Evolutionary conservation across 148 eudicot species (phyloP), one percentile per base, ranked within the genome.

Genomic region (Nyssa sinensis): DNA sequence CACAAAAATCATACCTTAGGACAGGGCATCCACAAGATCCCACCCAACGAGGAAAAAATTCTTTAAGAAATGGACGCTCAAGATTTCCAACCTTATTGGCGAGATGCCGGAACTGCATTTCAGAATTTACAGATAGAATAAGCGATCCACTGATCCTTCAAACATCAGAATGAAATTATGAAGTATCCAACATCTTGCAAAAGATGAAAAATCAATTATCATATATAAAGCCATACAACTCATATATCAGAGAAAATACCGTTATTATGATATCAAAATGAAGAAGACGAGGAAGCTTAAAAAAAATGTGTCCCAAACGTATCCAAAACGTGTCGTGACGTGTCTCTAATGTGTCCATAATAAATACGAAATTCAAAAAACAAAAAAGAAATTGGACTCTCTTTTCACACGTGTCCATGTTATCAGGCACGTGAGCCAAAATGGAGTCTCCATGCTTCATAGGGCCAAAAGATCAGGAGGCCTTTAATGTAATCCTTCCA

Each of bases 21-120:
- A 89, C 87, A 75, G 98, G 98, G 77, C 98, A 95, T 39, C 98
- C 97, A 84, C 96, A 92, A 69, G 92, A 86, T 81, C 86, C 97
- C 74, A 95, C 93, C 98, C 98, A 95, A 47, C 98, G 91, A 84
- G 90, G 92, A 74, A 95, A 95, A 81, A 90, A 95, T 71, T 95
- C 98, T 77, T 89, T 95, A 14, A 95, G 93, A 72, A 95, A 95
- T 71, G 98, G 97, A 30, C 98, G 96, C 83, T 95, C 98, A 47
- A 95, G 93, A 86, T 95, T 95, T 62, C 98, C 98, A 74, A 92
- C 79, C 83, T 95, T 93, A 78, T 95, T 95, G 67, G 96, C 97
- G 67, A 84, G 85, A 77, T 95, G 98, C 58, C 98, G 96, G 73
- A 95, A 95, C 97, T 95, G 90, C 84, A 80, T 64, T 21, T 70